A percentile compares a stretch with the other conserved stretches of the same genome.
Evolutionary conservation across 2,329 filamentous ascomycete genomes (phyloP).

Genomic region (Trichoderma guizhouense): DNA sequence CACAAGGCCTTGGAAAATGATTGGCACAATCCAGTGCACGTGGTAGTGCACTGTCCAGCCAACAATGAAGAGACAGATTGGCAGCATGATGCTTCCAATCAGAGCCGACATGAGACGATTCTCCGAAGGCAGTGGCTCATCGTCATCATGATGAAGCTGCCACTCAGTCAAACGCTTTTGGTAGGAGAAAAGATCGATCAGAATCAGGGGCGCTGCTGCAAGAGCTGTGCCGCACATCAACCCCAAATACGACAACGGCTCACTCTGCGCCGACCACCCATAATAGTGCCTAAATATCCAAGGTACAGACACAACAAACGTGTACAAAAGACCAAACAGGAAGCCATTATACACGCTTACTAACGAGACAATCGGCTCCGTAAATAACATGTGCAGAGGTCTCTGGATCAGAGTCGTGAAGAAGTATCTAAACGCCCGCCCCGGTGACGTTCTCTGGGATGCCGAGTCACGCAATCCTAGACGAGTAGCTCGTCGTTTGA

Average conservation of each 20-base stretch:
- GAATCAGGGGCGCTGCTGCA: slow-evolving; percentile 37
- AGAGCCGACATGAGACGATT: slow-evolving; percentile 60
- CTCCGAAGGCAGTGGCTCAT: slow-evolving; percentile 58
- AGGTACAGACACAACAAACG: slow-evolving; percentile 59
- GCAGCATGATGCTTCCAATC: slow-evolving; percentile 59
- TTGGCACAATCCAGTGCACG: slow-evolving; percentile 26
- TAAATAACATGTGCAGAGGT: slow-evolving; percentile 67
- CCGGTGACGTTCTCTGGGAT: slow-evolving; percentile 26
- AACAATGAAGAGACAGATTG: slow-evolving; percentile 65
- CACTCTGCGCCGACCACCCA: slow-evolving; percentile 57
- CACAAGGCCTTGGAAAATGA: slow-evolving; percentile 26
- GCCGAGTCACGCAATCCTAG: slow-evolving; percentile 27
- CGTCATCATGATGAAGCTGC: slow-evolving; percentile 43
- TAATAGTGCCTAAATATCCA: slow-evolving; percentile 62
- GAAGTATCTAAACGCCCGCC: slow-evolving; percentile 27
- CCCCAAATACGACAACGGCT: slow-evolving; percentile 65
- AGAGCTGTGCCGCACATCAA: slow-evolving; percentile 63
- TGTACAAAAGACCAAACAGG: slow-evolving; percentile 55
- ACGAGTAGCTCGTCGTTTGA: slow-evolving; percentile 45
- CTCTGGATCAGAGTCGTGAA: slow-evolving; percentile 51
- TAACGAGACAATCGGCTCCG: slow-evolving; percentile 66
- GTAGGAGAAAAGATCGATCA: slow-evolving; percentile 53
- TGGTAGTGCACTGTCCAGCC: slow-evolving; percentile 53
- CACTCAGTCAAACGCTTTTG: slow-evolving; percentile 51
- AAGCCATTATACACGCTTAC: slow-evolving; percentile 65